phyloP scores from a whole-genome alignment of 306 rosid genomes.

The Medicago ruthenica region DNA sequence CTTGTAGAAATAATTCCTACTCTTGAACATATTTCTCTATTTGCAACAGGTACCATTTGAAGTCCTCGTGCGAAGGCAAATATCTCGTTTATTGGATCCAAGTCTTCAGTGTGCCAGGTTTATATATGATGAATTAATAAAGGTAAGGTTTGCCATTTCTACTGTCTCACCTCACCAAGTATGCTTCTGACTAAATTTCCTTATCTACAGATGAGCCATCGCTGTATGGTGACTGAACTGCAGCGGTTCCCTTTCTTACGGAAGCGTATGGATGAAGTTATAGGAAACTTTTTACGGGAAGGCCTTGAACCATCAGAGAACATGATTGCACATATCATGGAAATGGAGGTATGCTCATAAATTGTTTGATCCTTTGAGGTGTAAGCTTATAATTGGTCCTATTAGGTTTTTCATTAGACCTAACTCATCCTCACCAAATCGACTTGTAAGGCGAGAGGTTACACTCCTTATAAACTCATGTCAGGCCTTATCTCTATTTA shows the following conservation, averaged over 20 bases:
- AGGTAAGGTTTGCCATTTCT: slow-evolving; percentile 55
- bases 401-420: not conserved
- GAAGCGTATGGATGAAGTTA: slow-evolving; percentile 96
- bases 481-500: not conserved
- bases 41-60: slow-evolving; percentile 87
- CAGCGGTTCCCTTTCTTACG: slow-evolving; percentile 92
- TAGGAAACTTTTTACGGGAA: slow-evolving; percentile 84
- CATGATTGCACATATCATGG: slow-evolving; percentile 93
- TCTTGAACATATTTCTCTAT: slow-evolving; percentile 28
- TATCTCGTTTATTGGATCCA: slow-evolving; percentile 91
- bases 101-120: slow-evolving; percentile 99
- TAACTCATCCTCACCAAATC: not conserved
- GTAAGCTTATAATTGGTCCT: slow-evolving; percentile 5
- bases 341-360: slow-evolving; percentile 82
- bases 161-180: slow-evolving; percentile 16
- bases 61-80: slow-evolving; percentile 93
- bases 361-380: not conserved
- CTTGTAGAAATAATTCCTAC: not conserved
- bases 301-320: slow-evolving; percentile 93
- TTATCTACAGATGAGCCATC: slow-evolving; percentile 87
- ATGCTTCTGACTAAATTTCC: slow-evolving; percentile 24
- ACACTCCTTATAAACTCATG: not conserved
- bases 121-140: slow-evolving; percentile 88
- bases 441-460: not conserved
- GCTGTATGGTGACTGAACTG: slow-evolving; percentile 81